A percentile compares a stretch with the other conserved stretches of the same genome.
Evolutionary conservation across 208 protist species (phyloP).

Genomic region (Trypanosomatidae sp.): DNA sequence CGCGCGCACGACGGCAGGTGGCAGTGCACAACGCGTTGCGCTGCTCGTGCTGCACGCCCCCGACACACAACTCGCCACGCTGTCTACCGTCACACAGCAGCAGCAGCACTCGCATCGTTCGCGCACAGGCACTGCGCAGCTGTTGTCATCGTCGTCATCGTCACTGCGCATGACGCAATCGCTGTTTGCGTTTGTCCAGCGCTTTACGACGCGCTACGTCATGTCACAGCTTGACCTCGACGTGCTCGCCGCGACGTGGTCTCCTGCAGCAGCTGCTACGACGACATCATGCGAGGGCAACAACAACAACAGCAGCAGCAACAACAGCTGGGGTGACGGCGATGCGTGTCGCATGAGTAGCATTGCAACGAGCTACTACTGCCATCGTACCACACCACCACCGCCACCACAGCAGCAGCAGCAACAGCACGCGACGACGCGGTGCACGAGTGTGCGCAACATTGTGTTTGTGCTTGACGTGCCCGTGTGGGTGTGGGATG

Average conservation of each 20-base stretch:
- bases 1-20: no score
- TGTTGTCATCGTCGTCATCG: no score
- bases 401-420: background rate
- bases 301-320: background rate
- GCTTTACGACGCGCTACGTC: constrained; percentile 8
- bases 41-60: constrained; percentile 5
- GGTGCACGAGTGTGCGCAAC: constrained; percentile 3
- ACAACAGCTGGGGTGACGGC: background rate
- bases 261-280: no score
- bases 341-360: constrained; percentile 3
- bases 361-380: constrained; percentile 17
- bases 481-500: constrained; percentile 2
- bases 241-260: constrained; percentile 5
- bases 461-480: constrained; percentile 21
- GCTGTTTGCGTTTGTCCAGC: constrained; percentile 6
- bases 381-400: constrained; percentile 1
- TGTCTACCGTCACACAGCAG: no score
- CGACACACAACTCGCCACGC: no score
- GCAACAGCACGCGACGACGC: background rate
- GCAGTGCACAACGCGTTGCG: no score
- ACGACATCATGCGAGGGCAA: background rate
- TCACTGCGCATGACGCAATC: no score
- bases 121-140: no score
- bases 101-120: no score
- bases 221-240: constrained; percentile 13